Evolutionary conservation across 1,139 yeast genomes (phyloP), one percentile per base, ranked within the genome.

Genomic region (Kodamaea plutei): DNA sequence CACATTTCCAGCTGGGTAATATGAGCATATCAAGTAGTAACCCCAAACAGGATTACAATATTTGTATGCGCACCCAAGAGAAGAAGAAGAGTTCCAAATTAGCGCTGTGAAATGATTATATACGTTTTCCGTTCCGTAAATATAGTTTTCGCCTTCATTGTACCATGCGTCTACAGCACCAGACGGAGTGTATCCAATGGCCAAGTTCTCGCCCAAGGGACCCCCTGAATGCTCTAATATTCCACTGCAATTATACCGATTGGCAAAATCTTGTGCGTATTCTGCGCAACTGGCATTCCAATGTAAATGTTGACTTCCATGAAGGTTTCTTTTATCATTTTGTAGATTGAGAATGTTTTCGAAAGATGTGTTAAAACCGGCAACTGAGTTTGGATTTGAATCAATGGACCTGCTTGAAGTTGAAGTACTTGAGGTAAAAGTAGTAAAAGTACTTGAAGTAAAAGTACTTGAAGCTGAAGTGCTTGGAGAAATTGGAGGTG

Each of bases 141-240:
- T 56, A 57, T 78, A 80, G 36, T 53, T 39, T n/a, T 47, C 36
- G 43, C 76, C 77, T 58, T 79, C 87, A 40, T 63, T 56, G 54
- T 79, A 79, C 87, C 87, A 79, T 20, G 79, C 76, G 39, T 74
- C 76, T 25, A 78, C 80, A 20, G 69, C 42, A 19, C 54, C 64
- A 7, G 72, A 67, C 8, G 73, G 69, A 19, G 52, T 38, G 44
- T 65, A 66, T 35, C 78, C 78, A 22, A 70, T 64, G 23, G 81
- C 80, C 47, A 76, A 64, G 56, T 76, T 76, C 51, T 76, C 83
- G 52, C 83, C 83, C 48, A 71, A 73, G 12, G 65, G 64, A 11
- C 76, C 76, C 23, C 63, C 54, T 29, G 76, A 61, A 54, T 70
- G 84, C n/a, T n/a, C n/a, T n/a, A n/a, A n/a, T n/a, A n/a, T n/a